Evolutionary conservation across 768 basidiomycete species (phyloP), one percentile per base, ranked within the genome.

Genomic region (Tephrocybe sp.): DNA sequence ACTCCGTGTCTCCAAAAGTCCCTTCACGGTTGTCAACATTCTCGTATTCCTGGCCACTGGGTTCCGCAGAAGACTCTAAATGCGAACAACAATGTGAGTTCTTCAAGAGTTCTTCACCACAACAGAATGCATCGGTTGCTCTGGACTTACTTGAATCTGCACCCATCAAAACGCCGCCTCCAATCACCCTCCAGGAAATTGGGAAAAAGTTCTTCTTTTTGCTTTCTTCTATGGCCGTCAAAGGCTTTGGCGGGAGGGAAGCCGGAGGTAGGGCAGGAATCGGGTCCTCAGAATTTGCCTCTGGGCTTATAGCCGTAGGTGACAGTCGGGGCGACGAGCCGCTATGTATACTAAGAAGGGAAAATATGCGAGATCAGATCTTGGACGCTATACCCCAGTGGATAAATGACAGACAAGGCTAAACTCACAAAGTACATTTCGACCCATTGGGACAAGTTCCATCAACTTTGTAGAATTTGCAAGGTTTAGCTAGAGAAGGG

Each of bases 101-200:
- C 19, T 24, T 29, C 2, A 12, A n/a, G n/a, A 31, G 31, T 9
- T 10, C 4, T 24, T 29, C 2, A 12, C 11, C 13, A 25, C 29
- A 38, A 38, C 3, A 16, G 5, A 12, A 42, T 42, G 37, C 25
- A 4, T 34, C 9, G 16, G 24, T 21, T 18, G 16, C 7, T 42
- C 40, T 36, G 19, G 23, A 42, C 49, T 25, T 24, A 57, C 52
- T 56, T 33, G 58, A 34, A 53, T 55, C 79, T 25, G 50, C 45
- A 52, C 75, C 77, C 73, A 88, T 75, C 64, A 78, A 73, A n/a
- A 88, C 87, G 3, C 87, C 87, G 12, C 87, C 87, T 0, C 87
- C 85, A 43, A 89, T 84, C 11, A 89, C 86, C 36, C 87, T 75
- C 87, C 87, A 89, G 3, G 77, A 74, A 39, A 89, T 73, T 22